Base-by-base conservation (phyloP, 225 moss, liverwort and hornwort genomes). In the Polytrichum commune region DNA sequence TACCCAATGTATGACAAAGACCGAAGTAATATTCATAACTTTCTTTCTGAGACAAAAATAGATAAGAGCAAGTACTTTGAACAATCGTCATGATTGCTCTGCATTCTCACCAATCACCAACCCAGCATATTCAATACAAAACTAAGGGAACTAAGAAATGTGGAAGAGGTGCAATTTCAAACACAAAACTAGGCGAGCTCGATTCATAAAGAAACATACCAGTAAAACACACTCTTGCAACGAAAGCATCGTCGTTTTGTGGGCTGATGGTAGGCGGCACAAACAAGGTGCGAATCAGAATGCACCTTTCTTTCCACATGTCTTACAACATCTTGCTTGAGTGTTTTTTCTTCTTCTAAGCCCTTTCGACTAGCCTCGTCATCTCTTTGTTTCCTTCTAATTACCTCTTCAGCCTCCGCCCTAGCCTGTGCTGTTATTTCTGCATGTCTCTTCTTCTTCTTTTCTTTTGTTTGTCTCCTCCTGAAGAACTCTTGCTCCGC, bases 191-290 rank as follows among this genome's bases (percentile, higher is more conserved):
- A 32, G 18, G 5, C 6, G 13, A 26, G 16, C 9, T 22, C 54
- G 35, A 27, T 29, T 20, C 18, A 80, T 71, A 72, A 73, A 1
- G 53, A 53, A 20, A 65, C 69, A 65, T 75, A 96, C 96, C 96
- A 96, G 82, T 96, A 96, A 66, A 72, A 80, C 46, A 82, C 90
- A 71, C 74, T 67, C 83, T 93, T 96, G 86, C 96, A 96, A 54
- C 83, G 87, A 29, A 87, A 76, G 74, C 96, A 96, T 79, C 91
- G 87, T 57, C 81, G 81, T 56, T 76, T 84, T 29, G 90, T 81
- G 70, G 72, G 81, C 71, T 81, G 88, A 66, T 32, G 69, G 78
- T 93, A 96, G 71, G 90, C 74, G 30, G 81, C 72, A 77, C 96
- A 96, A 61, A 23, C 46, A 53, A 65, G 71, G 5, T 38, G 75